Conservation (phyloP, 169 alveolate genomes). For the Blepharisma undulans region DNA sequence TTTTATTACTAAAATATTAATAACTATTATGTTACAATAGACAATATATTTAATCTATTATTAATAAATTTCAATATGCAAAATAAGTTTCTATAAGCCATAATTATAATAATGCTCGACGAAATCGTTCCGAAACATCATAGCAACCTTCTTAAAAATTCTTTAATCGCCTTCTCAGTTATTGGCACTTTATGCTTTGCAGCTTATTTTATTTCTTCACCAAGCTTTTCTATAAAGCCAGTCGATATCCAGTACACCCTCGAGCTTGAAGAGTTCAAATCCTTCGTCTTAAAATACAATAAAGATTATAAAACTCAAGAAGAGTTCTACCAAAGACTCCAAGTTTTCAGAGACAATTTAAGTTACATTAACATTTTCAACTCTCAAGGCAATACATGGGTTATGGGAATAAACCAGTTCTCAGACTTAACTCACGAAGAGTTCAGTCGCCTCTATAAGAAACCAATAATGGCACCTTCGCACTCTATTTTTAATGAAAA, state of each 20-base stretch:
- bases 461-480: no score
- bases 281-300: not conserved
- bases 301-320: not conserved
- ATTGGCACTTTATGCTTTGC: not conserved
- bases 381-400: not conserved
- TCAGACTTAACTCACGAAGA: slow-evolving; percentile 39
- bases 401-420: slow-evolving; percentile 10
- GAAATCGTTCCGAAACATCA: not conserved
- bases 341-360: not conserved
- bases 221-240: not conserved
- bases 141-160: not conserved
- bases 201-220: not conserved
- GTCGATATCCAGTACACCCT: not conserved
- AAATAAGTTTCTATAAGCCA: not conserved
- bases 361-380: not conserved
- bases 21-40: no score
- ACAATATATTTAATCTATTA: not conserved
- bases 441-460: not conserved
- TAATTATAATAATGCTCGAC: no score
- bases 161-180: not conserved
- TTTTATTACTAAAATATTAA: no score
- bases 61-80: no score
- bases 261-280: not conserved
- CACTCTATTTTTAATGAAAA: not conserved
- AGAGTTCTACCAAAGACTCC: not conserved